phyloP scores from a whole-genome alignment of 352 stramenopile genomes.

The Sclerospora graminicola region DNA sequence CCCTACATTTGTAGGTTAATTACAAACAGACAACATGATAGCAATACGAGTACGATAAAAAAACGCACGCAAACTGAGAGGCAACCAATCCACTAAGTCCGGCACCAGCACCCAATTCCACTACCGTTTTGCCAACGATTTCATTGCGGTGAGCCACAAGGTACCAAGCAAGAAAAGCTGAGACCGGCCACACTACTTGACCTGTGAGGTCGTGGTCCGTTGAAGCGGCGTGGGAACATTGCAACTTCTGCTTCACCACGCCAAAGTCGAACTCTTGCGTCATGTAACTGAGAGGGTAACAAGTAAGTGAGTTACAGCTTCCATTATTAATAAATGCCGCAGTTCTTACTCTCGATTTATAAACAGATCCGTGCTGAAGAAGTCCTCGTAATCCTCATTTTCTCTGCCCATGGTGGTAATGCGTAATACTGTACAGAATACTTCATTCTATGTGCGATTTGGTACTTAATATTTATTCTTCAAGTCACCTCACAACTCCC shows the following conservation, averaged over 20 bases:
- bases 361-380: slow-evolving; percentile 46
- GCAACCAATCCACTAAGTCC: slow-evolving; percentile 50
- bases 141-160: slow-evolving; percentile 21
- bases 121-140: slow-evolving; percentile 33
- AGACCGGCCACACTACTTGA: slow-evolving; percentile 71
- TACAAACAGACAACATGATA: neutral
- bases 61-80: slow-evolving; percentile 43
- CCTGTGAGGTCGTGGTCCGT: slow-evolving; percentile 71
- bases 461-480: neutral
- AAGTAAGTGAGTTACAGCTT: neutral
- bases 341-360: slow-evolving; percentile 40
- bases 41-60: neutral
- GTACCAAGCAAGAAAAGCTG: slow-evolving; percentile 46
- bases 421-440: neutral
- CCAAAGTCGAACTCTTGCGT: slow-evolving; percentile 45
- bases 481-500: slow-evolving; percentile 48
- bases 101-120: slow-evolving; percentile 43
- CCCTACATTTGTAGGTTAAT: slow-evolving; percentile 8
- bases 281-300: slow-evolving; percentile 21
- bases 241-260: slow-evolving; percentile 30
- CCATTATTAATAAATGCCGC: neutral
- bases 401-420: slow-evolving; percentile 4
- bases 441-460: neutral
- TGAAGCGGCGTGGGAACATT: slow-evolving; percentile 37
- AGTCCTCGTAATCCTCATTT: slow-evolving; percentile 32